Conservation (phyloP, 208 protist species). For the Porcisia hertigi region DNA sequence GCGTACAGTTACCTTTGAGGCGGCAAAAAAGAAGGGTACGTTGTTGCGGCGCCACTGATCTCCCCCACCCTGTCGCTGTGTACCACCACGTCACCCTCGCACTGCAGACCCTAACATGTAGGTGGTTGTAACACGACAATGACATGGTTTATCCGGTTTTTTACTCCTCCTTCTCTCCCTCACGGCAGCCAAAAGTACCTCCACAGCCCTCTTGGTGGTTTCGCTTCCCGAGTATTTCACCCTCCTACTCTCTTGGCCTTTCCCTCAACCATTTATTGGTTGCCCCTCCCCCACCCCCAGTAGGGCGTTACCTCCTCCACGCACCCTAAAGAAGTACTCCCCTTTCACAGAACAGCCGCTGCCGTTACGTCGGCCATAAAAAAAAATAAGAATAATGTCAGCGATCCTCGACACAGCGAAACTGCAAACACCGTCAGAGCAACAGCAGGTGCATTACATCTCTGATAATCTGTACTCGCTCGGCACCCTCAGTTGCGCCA, state of each 20-base stretch:
- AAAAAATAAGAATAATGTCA: conserved; percentile 5
- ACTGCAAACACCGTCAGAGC: conserved; percentile 27
- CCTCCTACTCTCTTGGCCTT: not conserved
- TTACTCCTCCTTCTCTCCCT: too few relatives aligned
- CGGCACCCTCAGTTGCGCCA: conserved; percentile 64
- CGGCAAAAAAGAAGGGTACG: not conserved
- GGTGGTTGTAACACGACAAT: not conserved
- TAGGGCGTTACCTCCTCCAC: too few relatives aligned
- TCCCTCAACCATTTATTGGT: not conserved
- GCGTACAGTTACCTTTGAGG: not conserved
- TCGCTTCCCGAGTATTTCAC: not conserved
- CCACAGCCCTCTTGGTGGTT: not conserved
- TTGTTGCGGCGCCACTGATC: not conserved
- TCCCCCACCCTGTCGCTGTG: not conserved
- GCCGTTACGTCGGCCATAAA: not conserved
- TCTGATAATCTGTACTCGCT: conserved; percentile 52
- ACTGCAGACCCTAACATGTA: not conserved
- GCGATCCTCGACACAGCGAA: conserved; percentile 1
- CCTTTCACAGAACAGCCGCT: not conserved
- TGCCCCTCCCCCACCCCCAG: too few relatives aligned
- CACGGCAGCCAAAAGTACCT: not conserved
- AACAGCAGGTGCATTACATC: conserved; percentile 46
- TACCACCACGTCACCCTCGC: not conserved
- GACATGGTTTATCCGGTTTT: not conserved
- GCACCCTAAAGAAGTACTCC: not conserved